Base-by-base conservation (phyloP, 2,329 filamentous ascomycete species). In the Nakataea oryzae region DNA sequence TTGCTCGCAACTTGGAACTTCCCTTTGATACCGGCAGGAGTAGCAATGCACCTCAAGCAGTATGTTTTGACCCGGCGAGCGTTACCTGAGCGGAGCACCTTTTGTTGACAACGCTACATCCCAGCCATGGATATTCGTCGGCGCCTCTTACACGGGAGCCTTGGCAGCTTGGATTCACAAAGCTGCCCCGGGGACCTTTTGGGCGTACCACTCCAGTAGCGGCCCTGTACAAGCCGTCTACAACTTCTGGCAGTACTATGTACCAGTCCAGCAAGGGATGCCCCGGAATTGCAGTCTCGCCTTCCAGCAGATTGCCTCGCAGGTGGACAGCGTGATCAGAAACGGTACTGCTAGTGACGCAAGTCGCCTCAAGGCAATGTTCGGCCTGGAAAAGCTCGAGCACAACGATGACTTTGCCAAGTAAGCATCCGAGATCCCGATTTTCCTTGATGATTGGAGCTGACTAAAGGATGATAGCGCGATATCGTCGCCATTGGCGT, bases 221-320 rank as follows among this genome's bases (percentile, higher is more conserved):
- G 83, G 78, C 0, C 80, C 81, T 0, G 81, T 86, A 1, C 72
- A 86, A 66, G 78, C 79, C 1, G 77, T 85, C 41, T 76, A 78
- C 28, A 75, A 86, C 69, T 85, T 80, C 67, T 86, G 81, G 81
- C 74, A 79, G 69, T 86, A 86, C 66, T 86, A 84, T 67, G 67
- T 74, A 4, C 82, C 82, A 0, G 75, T 85, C n/a, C 78, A 82
- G 67, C 67, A 80, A 34, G 83, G 81, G 9, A 85, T 86, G 81
- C 77, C 83, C 7, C 69, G 75, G 66, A 86, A 86, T 70, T 86
- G 83, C 72, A 83, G 79, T 68, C 73, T 68, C 3, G 82, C 85
- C 67, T 71, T 84, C 32, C 70, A 74, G 1, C 72, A 75, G 3
- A 81, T 86, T 24, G 74, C 84, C 50, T 75, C 81, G 11, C 72